Base-by-base conservation (phyloP, 345 rosid species). In the Lenwebbia sp. region DNA sequence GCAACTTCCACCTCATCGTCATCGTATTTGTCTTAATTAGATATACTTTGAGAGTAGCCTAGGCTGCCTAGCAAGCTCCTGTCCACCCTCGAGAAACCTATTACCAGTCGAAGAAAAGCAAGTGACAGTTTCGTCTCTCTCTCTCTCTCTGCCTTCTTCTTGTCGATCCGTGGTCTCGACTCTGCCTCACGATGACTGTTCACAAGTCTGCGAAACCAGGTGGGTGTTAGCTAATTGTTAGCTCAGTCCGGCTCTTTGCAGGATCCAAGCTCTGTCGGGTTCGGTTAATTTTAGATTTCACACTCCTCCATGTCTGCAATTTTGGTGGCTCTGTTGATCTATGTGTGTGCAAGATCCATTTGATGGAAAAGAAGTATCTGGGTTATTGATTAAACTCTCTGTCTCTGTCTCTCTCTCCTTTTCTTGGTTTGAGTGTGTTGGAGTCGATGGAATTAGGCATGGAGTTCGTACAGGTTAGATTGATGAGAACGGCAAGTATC, bases 141-240 rank as follows among this genome's bases (percentile, higher is more conserved):
- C 52, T 84, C 65, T 52, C 83, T 76, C 52, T 37, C 53, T 33
- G 52, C 82, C 40, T 25, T 6, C 13, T 26, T 44, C 82, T 62
- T 15, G 54, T 21, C 37, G 5, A 49, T 19, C 82, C 81, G 13
- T 21, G 21, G 23, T 41, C 82, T 25, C 44, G 25, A 70, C 85
- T 14, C 83, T 50, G 65, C 83, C 6, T 89, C 88, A 54, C 87
- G 87, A 92, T 91, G 93, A 86, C 91, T 6, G 75, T 75, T 50
- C 87, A 74, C 9, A 85, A 87, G 21, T 60, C 84, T 15, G 47
- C 54, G 82, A 83, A 86, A 26, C 88, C 83, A 86, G 88, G 88
- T 86, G 52, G 47, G 70, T 25, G 23, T 55, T 47, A 1, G 65
- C 76, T 12, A 41, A 23, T 10, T 22, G 21, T 57, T 12, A 2